Conservation (phyloP, 805 yeast species). For the Lipomyces kockii region DNA sequence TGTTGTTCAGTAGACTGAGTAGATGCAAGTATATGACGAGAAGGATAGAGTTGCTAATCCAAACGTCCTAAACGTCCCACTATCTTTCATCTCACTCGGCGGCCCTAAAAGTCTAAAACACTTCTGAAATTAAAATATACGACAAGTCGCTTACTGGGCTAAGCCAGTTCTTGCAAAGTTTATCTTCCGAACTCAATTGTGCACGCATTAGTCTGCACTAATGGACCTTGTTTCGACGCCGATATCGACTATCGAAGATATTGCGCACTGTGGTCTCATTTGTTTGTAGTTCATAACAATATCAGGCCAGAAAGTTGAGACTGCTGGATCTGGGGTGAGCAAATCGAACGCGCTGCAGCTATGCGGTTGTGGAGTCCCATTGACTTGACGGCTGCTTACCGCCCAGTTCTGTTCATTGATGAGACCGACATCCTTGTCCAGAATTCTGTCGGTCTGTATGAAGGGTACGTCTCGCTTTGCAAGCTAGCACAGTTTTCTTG, state of each 20-base stretch:
- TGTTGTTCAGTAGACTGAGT: too few relatives aligned
- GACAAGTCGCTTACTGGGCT: too few relatives aligned
- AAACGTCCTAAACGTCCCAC: not conserved
- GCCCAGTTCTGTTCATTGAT: conserved; percentile 42
- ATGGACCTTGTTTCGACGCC: not conserved
- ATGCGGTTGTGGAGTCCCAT: conserved; percentile 40
- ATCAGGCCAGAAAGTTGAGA: not conserved
- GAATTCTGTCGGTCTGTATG: conserved; percentile 71
- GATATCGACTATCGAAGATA: not conserved
- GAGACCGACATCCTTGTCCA: conserved; percentile 61
- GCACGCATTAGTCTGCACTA: not conserved
- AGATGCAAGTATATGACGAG: not conserved
- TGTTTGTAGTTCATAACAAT: not conserved
- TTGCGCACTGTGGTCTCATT: not conserved
- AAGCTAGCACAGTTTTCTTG: not conserved
- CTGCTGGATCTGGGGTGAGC: not conserved
- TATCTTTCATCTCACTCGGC: not conserved
- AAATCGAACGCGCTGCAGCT: not conserved
- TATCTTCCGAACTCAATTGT: not conserved
- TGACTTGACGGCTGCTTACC: conserved; percentile 42
- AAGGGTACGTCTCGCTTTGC: conserved; percentile 47
- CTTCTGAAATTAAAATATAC: too few relatives aligned
- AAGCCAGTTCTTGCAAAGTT: not conserved
- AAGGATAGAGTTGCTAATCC: not conserved
- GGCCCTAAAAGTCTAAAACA: too few relatives aligned